Percentiles rank a stretch among this genome's conserved stretches.
Evolutionary conservation across 352 stramenopile species (phyloP).

Genomic region (Lagenidium sp.): DNA sequence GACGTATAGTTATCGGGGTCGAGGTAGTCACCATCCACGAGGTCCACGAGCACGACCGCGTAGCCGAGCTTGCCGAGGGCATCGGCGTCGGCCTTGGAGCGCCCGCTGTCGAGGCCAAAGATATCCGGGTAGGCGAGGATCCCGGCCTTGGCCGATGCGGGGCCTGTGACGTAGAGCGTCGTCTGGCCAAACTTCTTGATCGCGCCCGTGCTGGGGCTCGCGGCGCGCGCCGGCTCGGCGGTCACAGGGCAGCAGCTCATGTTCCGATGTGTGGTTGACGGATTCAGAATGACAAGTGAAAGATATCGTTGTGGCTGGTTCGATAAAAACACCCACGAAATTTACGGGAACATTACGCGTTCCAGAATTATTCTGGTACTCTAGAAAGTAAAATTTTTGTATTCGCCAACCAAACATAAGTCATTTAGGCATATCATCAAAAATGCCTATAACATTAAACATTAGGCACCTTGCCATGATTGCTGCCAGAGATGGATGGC

Average conservation of each 20-base stretch:
- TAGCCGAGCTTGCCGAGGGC: slow-evolving; percentile 27
- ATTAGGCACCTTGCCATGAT: too few relatives aligned
- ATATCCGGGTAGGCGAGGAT: slow-evolving; percentile 31
- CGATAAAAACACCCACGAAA: too few relatives aligned
- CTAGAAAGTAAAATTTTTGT: too few relatives aligned
- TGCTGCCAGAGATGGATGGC: too few relatives aligned
- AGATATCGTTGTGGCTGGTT: too few relatives aligned
- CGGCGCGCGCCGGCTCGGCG: slow-evolving; percentile 10
- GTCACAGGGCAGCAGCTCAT: slow-evolving; percentile 30
- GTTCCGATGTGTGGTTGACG: too few relatives aligned
- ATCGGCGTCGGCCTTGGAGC: slow-evolving; percentile 30
- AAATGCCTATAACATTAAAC: too few relatives aligned
- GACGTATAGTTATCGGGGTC: slow-evolving; percentile 5
- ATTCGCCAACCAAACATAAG: too few relatives aligned
- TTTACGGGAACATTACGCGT: too few relatives aligned
- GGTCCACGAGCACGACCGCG: slow-evolving; percentile 26
- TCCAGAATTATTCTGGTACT: too few relatives aligned
- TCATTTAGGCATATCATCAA: too few relatives aligned
- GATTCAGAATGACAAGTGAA: too few relatives aligned
- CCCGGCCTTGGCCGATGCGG: slow-evolving; percentile 13
- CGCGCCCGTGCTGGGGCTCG: not conserved
- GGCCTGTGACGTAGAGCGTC: slow-evolving; percentile 21
- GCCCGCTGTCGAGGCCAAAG: slow-evolving; percentile 30
- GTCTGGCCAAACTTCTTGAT: slow-evolving; percentile 20
- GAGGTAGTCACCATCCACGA: slow-evolving; percentile 21